Base-by-base conservation (phyloP, 2,329 filamentous ascomycete genomes). In the Fusarium bulbicola region DNA sequence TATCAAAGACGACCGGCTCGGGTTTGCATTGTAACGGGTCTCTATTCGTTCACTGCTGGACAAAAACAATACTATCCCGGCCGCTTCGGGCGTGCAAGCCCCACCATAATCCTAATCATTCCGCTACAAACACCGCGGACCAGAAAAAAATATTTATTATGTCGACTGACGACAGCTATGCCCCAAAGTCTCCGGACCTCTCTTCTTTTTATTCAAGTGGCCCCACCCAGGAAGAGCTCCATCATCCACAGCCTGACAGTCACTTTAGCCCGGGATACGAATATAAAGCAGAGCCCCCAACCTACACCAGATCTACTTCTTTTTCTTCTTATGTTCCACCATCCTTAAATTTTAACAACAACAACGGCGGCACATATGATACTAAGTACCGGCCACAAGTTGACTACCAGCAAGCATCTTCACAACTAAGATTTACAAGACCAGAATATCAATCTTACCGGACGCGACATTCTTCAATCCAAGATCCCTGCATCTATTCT, bases 111-210 rank as follows among this genome's bases (percentile, higher is more conserved):
- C 54, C 58, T 57, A 70, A 72, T 62, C 26, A 49, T 64, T 65
- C 47, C 52, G 63, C 73, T 70, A 64, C 63, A 59, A 58, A 40
- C 58, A 61, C 63, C 60, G 46, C 40, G 26, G 63, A 71, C 61
- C 69, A 71, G 74, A 76, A 77, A 79, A 76, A 37, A n/a, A n/a
- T 59, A 72, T 63, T 74, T 74, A 74, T 74, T 70, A 84, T 82
- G 82, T 88, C 88, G 83, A 84, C 83, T 75, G 83, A 84, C 78
- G 85, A 86, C 77, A 83, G 82, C 68, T 90, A 89, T 82, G 87
- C 86, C 74, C 88, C 88, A 74, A 88, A 86, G 80, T 89, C 87
- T 76, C 88, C 88, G 78, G 87, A 90, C 82, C 85, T 90, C 74
- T 89, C 87, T 67, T 88, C 86, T 66, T 86, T 89, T 80, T 87